Evolutionary conservation across 2,329 filamentous ascomycete species (phyloP), one percentile per base, ranked within the genome.

Genomic region (Trichoderma arundinaceum): DNA sequence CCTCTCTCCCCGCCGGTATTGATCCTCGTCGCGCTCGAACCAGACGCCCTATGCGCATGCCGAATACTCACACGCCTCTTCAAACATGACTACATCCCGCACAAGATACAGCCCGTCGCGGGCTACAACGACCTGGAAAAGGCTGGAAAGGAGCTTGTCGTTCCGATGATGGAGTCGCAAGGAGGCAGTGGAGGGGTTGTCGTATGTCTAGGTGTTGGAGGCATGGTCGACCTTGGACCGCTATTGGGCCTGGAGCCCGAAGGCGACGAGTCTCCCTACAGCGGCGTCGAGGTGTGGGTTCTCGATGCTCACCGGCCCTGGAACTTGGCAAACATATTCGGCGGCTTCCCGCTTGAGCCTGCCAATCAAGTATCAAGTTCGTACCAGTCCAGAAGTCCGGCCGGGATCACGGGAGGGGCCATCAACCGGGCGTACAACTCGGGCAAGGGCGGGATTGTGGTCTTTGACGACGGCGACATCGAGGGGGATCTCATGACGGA

Each of bases 401-500:
- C 78, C 10, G 93, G 94, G 8, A 87, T 97, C 3, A 84, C 86
- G 19, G 87, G 87, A 51, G 94, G 94, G 1, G 87, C 87, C 65
- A 86, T 98, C 58, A 83, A 86, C 32, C 85, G 87, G 13, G 80
- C 84, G 0, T 97, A 96, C 75, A 89, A 86, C 69, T 88, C 91
- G 5, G 91, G 92, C 35, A 90, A 86, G 73, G 94, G 94, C 17
- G 95, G 95, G 0, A 91, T 99, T 48, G 87, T 99, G 67, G 93
- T 97, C 2, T 96, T 95, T 76, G 95, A 98, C 74, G 95, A 98
- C 74, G 95, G 94, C 1, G 95, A 99, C 76, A 94, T 99, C 58
- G 91, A 94, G 70, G 91, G 94, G 70, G 91, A 94, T 39, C 80
- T 99, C 39, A 78, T 77, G 12, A 80, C 81, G 1, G 93, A 98